These are phyloP conservation scores for Pleurotus citrinopileatus DNA, from an alignment of 768 basidiomycete genomes.

Conservation along the genomic window DNA sequence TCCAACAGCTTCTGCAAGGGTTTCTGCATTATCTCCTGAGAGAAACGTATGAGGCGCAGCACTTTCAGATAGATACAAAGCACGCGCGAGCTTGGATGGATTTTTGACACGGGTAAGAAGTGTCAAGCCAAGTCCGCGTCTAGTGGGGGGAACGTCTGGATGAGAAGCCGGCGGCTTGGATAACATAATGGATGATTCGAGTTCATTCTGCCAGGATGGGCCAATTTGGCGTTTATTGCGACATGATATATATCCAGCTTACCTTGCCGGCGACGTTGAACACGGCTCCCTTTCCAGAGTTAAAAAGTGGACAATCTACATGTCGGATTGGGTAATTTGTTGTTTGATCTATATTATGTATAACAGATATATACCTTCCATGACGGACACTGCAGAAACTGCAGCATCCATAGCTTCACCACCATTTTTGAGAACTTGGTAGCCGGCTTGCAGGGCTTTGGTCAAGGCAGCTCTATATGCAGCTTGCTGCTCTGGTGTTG, in stretches of 20 bases:
- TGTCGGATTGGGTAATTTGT: too few relatives aligned
- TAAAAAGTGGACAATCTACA: slow-evolving; percentile 77
- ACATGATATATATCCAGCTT: too few relatives aligned
- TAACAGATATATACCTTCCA: slow-evolving; percentile 56
- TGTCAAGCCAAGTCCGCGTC: slow-evolving; percentile 63
- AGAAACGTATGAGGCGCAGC: slow-evolving; percentile 68
- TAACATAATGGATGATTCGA: slow-evolving; percentile 80
- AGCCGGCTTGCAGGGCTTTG: slow-evolving; percentile 57
- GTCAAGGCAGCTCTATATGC: slow-evolving; percentile 55
- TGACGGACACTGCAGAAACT: slow-evolving; percentile 64
- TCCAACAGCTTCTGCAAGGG: slow-evolving; percentile 53
- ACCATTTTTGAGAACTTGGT: slow-evolving; percentile 58
- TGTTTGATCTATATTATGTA: too few relatives aligned
- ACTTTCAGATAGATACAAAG: slow-evolving; percentile 66
- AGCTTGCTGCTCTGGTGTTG: slow-evolving; percentile 59
- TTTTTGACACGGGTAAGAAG: slow-evolving; percentile 68
- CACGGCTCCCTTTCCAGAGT: slow-evolving; percentile 77
- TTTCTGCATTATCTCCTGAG: slow-evolving; percentile 64
- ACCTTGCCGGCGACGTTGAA: slow-evolving; percentile 83
- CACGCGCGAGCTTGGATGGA: slow-evolving; percentile 68
- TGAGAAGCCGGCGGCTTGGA: slow-evolving; percentile 72
- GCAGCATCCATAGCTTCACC: slow-evolving; percentile 85
- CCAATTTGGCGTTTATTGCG: background rate
- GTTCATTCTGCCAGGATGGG: slow-evolving; percentile 56
- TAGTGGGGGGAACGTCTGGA: slow-evolving; percentile 51